Conservation (phyloP, 345 rosid species). For the Kandelia obovata region DNA sequence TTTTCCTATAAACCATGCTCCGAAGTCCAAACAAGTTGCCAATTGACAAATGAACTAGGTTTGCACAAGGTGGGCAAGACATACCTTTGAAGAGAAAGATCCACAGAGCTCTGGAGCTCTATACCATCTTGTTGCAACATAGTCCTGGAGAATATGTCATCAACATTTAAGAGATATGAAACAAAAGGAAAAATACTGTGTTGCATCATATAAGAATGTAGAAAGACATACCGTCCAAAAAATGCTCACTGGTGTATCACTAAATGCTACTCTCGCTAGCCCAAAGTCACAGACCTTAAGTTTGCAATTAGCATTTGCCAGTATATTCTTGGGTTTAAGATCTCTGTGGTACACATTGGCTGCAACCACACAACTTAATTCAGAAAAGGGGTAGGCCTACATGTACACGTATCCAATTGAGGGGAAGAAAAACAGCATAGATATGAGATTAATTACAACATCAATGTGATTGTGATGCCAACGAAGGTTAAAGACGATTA, state of each 20-base stretch:
- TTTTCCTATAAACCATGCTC: neutral
- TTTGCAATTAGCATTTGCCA: slow-evolving; percentile 97
- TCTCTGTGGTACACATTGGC: slow-evolving; percentile 97
- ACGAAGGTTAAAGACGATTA: neutral
- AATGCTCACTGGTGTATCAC: slow-evolving; percentile 80
- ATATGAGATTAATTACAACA: neutral
- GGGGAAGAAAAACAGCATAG: neutral
- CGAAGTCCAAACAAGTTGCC: slow-evolving; percentile 12
- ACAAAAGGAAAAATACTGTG: neutral
- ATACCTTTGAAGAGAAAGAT: slow-evolving; percentile 93
- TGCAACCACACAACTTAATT: slow-evolving; percentile 34
- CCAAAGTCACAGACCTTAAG: slow-evolving; percentile 97
- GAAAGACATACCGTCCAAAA: slow-evolving; percentile 79
- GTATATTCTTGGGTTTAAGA: slow-evolving; percentile 94
- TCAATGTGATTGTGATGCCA: neutral
- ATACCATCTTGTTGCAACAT: slow-evolving; percentile 98
- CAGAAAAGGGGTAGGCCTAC: slow-evolving; percentile 18
- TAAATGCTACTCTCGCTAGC: slow-evolving; percentile 86
- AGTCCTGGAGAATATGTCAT: slow-evolving; percentile 52
- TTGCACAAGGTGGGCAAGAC: slow-evolving; percentile 6
- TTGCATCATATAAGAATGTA: neutral
- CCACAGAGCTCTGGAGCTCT: slow-evolving; percentile 99
- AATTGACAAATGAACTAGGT: neutral
- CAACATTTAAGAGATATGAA: slow-evolving; percentile 5
- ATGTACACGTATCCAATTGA: neutral